Evolutionary conservation across 495 filamentous ascomycete genomes (phyloP).

Genomic region (Neurospora sp.): DNA sequence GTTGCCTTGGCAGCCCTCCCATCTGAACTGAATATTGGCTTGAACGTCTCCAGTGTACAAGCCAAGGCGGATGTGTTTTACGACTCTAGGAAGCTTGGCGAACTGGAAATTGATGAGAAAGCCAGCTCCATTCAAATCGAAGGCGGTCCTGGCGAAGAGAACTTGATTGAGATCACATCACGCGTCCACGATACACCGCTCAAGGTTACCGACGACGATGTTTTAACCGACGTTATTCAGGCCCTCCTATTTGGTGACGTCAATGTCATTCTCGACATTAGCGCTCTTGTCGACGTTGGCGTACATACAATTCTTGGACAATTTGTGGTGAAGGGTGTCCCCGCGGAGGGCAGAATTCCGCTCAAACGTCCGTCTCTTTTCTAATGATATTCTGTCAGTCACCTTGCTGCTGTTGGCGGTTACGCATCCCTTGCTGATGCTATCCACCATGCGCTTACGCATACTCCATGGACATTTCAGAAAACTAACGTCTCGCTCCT

Average conservation of each 20-base stretch:
- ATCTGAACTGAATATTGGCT: constrained; percentile 70
- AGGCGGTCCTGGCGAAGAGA: constrained; percentile 38
- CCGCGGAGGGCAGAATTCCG: constrained; percentile 72
- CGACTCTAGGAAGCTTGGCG: constrained; percentile 60
- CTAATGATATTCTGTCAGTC: constrained; percentile 40
- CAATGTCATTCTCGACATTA: constrained; percentile 53
- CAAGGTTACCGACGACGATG: constrained; percentile 62
- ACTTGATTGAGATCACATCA: constrained; percentile 60
- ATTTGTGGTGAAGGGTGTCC: constrained; percentile 69
- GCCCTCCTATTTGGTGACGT: constrained; percentile 62
- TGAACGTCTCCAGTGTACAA: constrained; percentile 64
- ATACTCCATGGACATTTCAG: not conserved
- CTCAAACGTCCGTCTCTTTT: constrained; percentile 68
- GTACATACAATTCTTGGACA: constrained; percentile 70
- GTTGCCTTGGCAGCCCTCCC: constrained; percentile 67
- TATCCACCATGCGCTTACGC: not conserved
- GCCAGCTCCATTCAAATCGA: constrained; percentile 67
- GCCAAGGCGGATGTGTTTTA: constrained; percentile 75
- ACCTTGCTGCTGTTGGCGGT: constrained; percentile 12
- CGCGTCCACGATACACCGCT: constrained; percentile 68
- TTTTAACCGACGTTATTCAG: constrained; percentile 67
- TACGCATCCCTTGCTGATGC: not conserved
- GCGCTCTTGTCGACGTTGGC: constrained; percentile 75
- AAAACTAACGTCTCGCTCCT: constrained; percentile 5
- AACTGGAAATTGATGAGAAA: constrained; percentile 56